A percentile compares a stretch with the other conserved stretches of the same genome.
Conservation (phyloP, 208 protist species). For the Crithidia sp. region DNA sequence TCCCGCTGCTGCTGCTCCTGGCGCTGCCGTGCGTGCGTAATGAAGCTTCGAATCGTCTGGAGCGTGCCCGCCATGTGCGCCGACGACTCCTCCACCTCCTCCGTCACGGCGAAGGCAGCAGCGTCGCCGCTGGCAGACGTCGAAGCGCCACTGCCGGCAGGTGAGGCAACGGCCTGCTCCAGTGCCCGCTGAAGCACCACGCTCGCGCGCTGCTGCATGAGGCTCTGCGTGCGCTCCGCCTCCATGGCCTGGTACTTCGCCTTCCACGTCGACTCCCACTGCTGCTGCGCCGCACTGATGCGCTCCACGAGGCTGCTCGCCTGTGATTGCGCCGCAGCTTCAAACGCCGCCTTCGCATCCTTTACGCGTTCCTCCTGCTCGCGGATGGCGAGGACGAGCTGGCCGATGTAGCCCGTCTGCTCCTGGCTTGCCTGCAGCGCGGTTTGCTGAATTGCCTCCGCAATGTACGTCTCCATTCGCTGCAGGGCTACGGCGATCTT, state of each 20-base stretch:
- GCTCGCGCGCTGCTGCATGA: slow-evolving; percentile 44
- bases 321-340: slow-evolving; percentile 52
- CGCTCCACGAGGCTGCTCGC: slow-evolving; percentile 54
- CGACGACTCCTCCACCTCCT: slow-evolving; percentile 21
- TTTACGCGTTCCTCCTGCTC: slow-evolving; percentile 64
- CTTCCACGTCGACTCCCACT: slow-evolving; percentile 71
- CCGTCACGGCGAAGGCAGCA: background rate
- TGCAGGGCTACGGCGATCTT: slow-evolving; percentile 34
- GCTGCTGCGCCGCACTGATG: slow-evolving; percentile 55
- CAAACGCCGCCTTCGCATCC: slow-evolving; percentile 53
- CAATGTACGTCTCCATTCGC: slow-evolving; percentile 54
- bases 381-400: slow-evolving; percentile 55
- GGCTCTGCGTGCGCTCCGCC: slow-evolving; percentile 52
- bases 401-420: slow-evolving; percentile 50
- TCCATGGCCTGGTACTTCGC: slow-evolving; percentile 41
- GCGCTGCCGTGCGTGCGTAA: slow-evolving; percentile 30
- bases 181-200: slow-evolving; percentile 52
- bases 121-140: background rate
- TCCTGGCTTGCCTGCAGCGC: slow-evolving; percentile 40
- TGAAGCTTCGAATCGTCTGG: slow-evolving; percentile 34
- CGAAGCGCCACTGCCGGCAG: slow-evolving; percentile 1
- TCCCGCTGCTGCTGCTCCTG: slow-evolving; percentile 26
- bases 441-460: slow-evolving; percentile 44
- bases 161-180: slow-evolving; percentile 41
- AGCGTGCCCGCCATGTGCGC: slow-evolving; percentile 30